Percentiles rank a stretch among this genome's conserved stretches.
Evolutionary conservation across 306 rosid species (phyloP).

Genomic region (Dalbergia oliveri): DNA sequence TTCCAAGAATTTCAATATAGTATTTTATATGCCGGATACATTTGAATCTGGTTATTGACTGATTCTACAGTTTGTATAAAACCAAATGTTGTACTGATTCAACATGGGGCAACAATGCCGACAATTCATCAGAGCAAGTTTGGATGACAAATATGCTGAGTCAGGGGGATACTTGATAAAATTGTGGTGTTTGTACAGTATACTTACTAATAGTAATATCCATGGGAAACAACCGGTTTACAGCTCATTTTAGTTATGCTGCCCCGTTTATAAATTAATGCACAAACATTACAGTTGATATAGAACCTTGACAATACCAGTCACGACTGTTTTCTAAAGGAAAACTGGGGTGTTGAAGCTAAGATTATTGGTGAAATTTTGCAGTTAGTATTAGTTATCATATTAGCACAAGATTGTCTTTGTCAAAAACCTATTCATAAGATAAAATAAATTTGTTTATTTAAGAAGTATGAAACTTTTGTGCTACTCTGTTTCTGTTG

Average conservation of each 20-base stretch:
- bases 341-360: background rate
- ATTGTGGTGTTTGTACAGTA: background rate
- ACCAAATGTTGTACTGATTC: slow-evolving; percentile 17
- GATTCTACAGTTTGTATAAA: slow-evolving; percentile 3
- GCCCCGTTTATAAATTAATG: background rate
- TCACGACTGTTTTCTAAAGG: background rate
- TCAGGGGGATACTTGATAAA: slow-evolving; percentile 3
- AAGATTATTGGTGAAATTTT: background rate
- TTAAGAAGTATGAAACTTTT: background rate
- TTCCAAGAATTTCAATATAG: slow-evolving; percentile 1
- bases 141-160: slow-evolving; percentile 13
- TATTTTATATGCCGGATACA: background rate
- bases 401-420: background rate
- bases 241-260: background rate
- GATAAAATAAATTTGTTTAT: background rate
- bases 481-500: slow-evolving; percentile 23
- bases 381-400: slow-evolving; percentile 10
- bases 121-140: background rate
- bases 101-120: background rate
- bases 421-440: background rate
- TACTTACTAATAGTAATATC: background rate
- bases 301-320: slow-evolving; percentile 11
- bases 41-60: slow-evolving; percentile 19
- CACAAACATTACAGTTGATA: background rate
- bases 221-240: background rate